Evolutionary conservation across 108 stramenopile genomes (phyloP), one percentile per base, ranked within the genome.

Genomic region (Cyclotella atomus): DNA sequence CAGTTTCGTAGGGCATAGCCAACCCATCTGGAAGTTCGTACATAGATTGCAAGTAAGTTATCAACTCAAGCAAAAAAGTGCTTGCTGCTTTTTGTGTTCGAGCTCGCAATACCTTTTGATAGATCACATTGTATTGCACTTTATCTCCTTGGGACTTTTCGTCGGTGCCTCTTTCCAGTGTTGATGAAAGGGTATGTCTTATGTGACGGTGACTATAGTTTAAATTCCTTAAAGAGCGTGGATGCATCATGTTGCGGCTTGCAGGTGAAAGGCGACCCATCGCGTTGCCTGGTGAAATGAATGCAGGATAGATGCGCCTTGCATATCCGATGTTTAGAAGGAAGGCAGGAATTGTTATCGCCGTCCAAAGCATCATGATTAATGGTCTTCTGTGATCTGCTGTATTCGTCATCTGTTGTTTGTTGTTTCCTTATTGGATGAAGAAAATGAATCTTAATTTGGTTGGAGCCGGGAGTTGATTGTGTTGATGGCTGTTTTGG

Each of bases 1-100:
- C 55, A 24, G 60, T 65, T 59, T 88, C 82, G 59, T 95, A 95
- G 0, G 86, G 68, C 91, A 95, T 92, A 30, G 90, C 87, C 21
- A 95, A 67, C 62, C 83, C 76, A 35, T 68, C 38, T 21, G 94
- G 94, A 5, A 95, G 49, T 28, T 83, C 59, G 36, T 82, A 92
- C 21, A 81, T 69, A 20, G 75, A 50, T 76, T 92, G 89, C 44
- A 95, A 55, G 73, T 87, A 92, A 25, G 89, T 75, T 1, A 92
- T 71, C 4, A 95, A 83, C 46, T 84, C 72, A 23, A 83, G 70
- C 35, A 94, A 65, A 63, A 91, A 90, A 19, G 81, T 62, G 41
- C 73, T 21, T 12, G 68, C 43, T 45, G 35, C 33, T 25, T 34
- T 21, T 24, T 60, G 44, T 34, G 33, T 20, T 53, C 86, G 74